These are phyloP conservation scores for Plenodomus tracheiphilus DNA, from an alignment of 2,329 filamentous ascomycete species.

Conservation along the genomic window DNA sequence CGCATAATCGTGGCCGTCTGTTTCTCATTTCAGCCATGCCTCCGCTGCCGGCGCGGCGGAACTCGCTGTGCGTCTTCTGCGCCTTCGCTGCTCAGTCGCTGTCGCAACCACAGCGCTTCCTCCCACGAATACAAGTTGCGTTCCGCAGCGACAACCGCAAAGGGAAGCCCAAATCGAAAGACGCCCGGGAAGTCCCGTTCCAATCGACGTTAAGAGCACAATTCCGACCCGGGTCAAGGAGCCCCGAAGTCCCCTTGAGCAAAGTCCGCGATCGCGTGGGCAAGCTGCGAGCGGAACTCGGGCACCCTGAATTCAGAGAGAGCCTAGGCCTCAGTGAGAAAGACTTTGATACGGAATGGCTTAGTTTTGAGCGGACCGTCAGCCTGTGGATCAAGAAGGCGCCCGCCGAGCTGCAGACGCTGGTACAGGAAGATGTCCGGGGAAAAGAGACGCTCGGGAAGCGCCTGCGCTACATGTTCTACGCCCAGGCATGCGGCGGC, in stretches of 20 bases:
- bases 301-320: conserved; percentile 24
- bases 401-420: conserved; percentile 16
- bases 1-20: no score
- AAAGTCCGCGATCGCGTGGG: conserved; percentile 15
- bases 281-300: conserved; percentile 18
- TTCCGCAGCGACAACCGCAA: conserved; percentile 4
- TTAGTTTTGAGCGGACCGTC: conserved; percentile 25
- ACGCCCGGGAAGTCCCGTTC: no score
- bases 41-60: conserved; percentile 28
- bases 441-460: conserved; percentile 41
- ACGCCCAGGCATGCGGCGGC: conserved; percentile 44
- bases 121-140: conserved; percentile 31
- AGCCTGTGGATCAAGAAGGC: conserved; percentile 24
- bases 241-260: not conserved
- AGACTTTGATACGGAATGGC: conserved; percentile 34
- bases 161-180: no score
- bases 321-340: conserved; percentile 29
- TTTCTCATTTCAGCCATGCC: conserved; percentile 38
- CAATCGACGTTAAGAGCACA: no score
- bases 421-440: conserved; percentile 16
- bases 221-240: no score
- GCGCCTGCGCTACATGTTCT: conserved; percentile 71
- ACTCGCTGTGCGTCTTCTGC: conserved; percentile 48
- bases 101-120: conserved; percentile 26
- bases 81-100: conserved; percentile 35